A percentile compares a stretch with the other conserved stretches of the same genome.
Conservation (phyloP, 2,329 filamentous ascomycete genomes). For the Trichothecium sympodiale region DNA sequence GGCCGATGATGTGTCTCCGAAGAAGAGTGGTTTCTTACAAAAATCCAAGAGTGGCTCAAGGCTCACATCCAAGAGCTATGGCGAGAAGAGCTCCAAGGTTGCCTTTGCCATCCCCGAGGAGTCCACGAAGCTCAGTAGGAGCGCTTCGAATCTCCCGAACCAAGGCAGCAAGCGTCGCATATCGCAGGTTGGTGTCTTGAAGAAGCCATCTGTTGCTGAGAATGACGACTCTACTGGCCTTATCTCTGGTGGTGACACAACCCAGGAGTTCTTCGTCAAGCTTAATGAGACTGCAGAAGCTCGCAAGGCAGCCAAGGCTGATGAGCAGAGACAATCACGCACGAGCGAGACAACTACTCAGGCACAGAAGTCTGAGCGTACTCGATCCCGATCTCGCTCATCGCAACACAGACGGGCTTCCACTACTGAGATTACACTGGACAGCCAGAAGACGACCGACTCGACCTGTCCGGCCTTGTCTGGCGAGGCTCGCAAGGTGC, state of each 20-base stretch:
- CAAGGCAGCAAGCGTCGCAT: constrained; percentile 28
- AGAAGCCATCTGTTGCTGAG: constrained; percentile 13
- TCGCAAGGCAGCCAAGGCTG: constrained; percentile 10
- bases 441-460: constrained; percentile 11
- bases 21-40: constrained; percentile 12
- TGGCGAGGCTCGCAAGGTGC: constrained; percentile 37
- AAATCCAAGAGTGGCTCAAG: constrained; percentile 17
- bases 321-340: constrained; percentile 9
- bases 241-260: constrained; percentile 20
- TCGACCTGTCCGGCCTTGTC: constrained; percentile 34
- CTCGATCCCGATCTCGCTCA: constrained; percentile 13
- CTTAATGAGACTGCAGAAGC: constrained; percentile 16
- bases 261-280: constrained; percentile 21
- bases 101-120: constrained; percentile 30
- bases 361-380: constrained; percentile 14
- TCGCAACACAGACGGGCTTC: constrained; percentile 12
- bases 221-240: constrained; percentile 23
- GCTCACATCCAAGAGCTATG: constrained; percentile 12
- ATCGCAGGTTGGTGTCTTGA: constrained; percentile 12
- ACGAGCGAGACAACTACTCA: constrained; percentile 10
- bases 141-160: constrained; percentile 23
- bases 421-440: constrained; percentile 12
- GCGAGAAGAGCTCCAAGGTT: constrained; percentile 22
- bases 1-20: constrained; percentile 16
- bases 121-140: constrained; percentile 15